Evolutionary conservation across 2,329 filamentous ascomycete species (phyloP).

Genomic region (Phaeomoniella chlamydospora): DNA sequence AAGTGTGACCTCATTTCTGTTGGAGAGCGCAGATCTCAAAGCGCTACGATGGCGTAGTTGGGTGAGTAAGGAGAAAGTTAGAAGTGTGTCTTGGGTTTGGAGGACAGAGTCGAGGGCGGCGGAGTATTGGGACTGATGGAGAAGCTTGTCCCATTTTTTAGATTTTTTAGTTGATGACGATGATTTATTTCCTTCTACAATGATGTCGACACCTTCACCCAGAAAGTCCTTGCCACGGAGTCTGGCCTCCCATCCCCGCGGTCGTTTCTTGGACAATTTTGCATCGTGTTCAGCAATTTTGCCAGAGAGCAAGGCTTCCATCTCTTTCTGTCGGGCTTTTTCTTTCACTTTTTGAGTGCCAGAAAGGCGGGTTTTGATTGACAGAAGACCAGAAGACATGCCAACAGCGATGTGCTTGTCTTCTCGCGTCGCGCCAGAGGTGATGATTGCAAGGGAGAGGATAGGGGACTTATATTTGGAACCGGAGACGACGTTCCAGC

Average conservation of each 20-base stretch:
- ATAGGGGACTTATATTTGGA: slow-evolving; percentile 89
- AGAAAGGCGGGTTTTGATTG: slow-evolving; percentile 74
- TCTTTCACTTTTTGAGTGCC: slow-evolving; percentile 66
- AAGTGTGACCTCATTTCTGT: slow-evolving; percentile 66
- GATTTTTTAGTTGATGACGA: slow-evolving; percentile 49
- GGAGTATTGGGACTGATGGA: slow-evolving; percentile 65
- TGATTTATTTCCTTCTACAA: slow-evolving; percentile 63
- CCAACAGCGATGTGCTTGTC: slow-evolving; percentile 92
- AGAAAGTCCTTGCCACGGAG: slow-evolving; percentile 61
- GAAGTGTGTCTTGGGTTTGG: slow-evolving; percentile 36
- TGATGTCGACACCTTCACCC: slow-evolving; percentile 73
- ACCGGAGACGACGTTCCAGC: slow-evolving; percentile 92
- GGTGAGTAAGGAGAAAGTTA: slow-evolving; percentile 61
- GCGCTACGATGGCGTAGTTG: slow-evolving; percentile 80
- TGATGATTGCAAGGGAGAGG: slow-evolving; percentile 66
- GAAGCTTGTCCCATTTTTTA: slow-evolving; percentile 63
- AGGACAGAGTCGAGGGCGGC: slow-evolving; percentile 70
- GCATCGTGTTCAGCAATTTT: slow-evolving; percentile 66
- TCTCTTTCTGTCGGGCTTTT: slow-evolving; percentile 65
- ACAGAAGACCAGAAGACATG: slow-evolving; percentile 87
- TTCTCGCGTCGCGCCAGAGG: slow-evolving; percentile 50
- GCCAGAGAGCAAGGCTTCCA: slow-evolving; percentile 67
- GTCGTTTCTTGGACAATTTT: slow-evolving; percentile 42
- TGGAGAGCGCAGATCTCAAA: slow-evolving; percentile 62
- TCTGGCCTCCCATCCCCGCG: slow-evolving; percentile 46